Evolutionary conservation across 441 rosid species (phyloP).

Genomic region (Gossypium davidsonii): DNA sequence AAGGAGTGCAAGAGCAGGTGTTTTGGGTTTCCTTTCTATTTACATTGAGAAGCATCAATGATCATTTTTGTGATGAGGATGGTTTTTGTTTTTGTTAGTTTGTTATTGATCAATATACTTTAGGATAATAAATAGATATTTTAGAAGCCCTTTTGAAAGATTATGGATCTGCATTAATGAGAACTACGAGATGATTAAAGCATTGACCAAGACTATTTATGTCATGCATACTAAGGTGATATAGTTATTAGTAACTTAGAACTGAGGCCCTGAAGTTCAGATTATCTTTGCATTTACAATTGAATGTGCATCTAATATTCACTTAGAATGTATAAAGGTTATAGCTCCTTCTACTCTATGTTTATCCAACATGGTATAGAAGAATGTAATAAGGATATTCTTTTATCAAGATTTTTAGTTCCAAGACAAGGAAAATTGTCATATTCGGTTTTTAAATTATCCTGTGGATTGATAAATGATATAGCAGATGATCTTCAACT

Average conservation of each 20-base stretch:
- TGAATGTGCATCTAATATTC: neutral
- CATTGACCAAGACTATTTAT: neutral
- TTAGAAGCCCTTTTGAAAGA: neutral
- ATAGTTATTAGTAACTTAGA: neutral
- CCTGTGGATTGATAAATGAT: neutral
- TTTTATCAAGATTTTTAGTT: neutral
- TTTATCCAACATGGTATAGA: neutral
- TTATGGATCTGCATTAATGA: neutral
- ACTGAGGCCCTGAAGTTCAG: too few species aligned
- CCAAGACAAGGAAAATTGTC: neutral
- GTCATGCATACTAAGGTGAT: neutral
- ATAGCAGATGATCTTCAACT: neutral
- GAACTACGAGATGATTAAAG: neutral
- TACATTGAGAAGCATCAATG: neutral
- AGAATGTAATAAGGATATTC: neutral
- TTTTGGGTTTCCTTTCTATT: constrained; percentile 3
- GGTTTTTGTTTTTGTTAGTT: neutral
- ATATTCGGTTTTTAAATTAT: neutral
- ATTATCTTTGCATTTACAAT: neutral
- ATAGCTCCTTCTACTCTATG: neutral
- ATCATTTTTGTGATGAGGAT: neutral
- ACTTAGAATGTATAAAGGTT: neutral
- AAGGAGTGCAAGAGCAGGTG: constrained; percentile 98
- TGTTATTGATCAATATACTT: neutral
- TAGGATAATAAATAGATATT: neutral